Conservation (phyloP, 2,329 filamentous ascomycete genomes). For the Monilinia vaccinii-corymbosi region DNA sequence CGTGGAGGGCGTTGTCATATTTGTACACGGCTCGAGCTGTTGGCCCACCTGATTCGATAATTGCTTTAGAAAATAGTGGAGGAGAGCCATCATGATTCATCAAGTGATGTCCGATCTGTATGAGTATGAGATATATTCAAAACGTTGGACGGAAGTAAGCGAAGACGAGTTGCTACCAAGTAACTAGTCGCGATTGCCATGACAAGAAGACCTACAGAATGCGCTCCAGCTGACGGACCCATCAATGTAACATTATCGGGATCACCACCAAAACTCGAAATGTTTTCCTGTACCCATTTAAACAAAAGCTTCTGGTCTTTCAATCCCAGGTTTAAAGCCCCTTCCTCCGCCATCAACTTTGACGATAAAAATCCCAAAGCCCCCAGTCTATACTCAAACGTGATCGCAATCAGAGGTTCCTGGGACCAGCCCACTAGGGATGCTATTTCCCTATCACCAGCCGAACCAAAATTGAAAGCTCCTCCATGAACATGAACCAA, state of each 20-base stretch:
- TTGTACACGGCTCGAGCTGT: slow-evolving; percentile 45
- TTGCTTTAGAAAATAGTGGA: slow-evolving; percentile 41
- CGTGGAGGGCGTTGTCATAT: slow-evolving; percentile 46
- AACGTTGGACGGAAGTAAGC: no score
- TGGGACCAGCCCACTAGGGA: slow-evolving; percentile 49
- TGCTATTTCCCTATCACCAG: slow-evolving; percentile 34
- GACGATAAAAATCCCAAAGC: slow-evolving; percentile 61
- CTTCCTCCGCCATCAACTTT: slow-evolving; percentile 42
- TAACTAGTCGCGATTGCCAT: neutral
- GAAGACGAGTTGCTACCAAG: neutral
- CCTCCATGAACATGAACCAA: slow-evolving; percentile 57
- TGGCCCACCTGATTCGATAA: slow-evolving; percentile 49
- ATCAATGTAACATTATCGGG: slow-evolving; percentile 48
- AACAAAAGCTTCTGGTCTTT: slow-evolving; percentile 51
- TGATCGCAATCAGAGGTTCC: slow-evolving; percentile 46
- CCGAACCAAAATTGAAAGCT: slow-evolving; percentile 47
- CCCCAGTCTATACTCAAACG: slow-evolving; percentile 54
- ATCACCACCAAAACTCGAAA: slow-evolving; percentile 52
- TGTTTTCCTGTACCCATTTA: slow-evolving; percentile 52
- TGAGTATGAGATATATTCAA: slow-evolving; percentile 5
- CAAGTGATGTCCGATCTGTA: slow-evolving; percentile 58
- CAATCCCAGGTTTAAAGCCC: slow-evolving; percentile 54
- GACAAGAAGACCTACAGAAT: slow-evolving; percentile 38
- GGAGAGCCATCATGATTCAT: slow-evolving; percentile 36
- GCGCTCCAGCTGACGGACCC: slow-evolving; percentile 53